Conservation (phyloP, 2,329 filamentous ascomycete genomes). For the Harringtonia lauricola region DNA sequence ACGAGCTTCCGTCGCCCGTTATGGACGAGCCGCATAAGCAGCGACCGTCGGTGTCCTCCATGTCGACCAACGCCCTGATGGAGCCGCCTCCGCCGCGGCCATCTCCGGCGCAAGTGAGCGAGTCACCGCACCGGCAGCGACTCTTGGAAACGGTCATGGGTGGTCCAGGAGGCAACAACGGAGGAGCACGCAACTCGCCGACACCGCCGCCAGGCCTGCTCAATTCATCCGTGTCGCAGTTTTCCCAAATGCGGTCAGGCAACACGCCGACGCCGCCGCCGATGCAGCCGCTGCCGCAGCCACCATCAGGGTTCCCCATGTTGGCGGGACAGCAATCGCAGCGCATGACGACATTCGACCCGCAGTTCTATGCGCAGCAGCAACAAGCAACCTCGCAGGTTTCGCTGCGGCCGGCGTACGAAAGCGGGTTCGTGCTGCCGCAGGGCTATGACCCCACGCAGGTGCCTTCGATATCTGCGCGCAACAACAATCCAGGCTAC, state of each 20-base stretch:
- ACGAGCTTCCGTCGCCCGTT: conserved; percentile 40
- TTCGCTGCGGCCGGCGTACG: conserved; percentile 31
- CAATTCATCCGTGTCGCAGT: conserved; percentile 7
- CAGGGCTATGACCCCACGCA: conserved; percentile 24
- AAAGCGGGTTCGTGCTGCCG: conserved; percentile 26
- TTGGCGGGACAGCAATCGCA: conserved; percentile 9
- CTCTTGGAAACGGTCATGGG: conserved; percentile 27
- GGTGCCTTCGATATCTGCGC: conserved; percentile 14
- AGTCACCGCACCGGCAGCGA: conserved; percentile 41
- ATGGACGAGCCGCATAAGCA: conserved; percentile 19
- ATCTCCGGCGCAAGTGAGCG: conserved; percentile 38
- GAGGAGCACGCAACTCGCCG: conserved; percentile 29
- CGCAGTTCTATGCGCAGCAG: conserved; percentile 28
- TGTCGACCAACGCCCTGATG: conserved; percentile 1
- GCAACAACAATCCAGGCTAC: conserved; percentile 21
- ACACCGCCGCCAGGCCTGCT: conserved; percentile 33
- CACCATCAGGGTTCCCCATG: no score
- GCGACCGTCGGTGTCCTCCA: conserved; percentile 13
- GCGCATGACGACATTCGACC: conserved; percentile 30
- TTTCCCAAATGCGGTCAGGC: conserved; percentile 14
- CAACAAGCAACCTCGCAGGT: conserved; percentile 16
- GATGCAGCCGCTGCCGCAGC: conserved; percentile 2
- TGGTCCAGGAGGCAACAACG: conserved; percentile 10
- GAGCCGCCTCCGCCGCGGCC: conserved; percentile 24
- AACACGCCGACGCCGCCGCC: conserved; percentile 34